Base-by-base conservation (phyloP, 768 basidiomycete species). In the Kwoniella europaea region DNA sequence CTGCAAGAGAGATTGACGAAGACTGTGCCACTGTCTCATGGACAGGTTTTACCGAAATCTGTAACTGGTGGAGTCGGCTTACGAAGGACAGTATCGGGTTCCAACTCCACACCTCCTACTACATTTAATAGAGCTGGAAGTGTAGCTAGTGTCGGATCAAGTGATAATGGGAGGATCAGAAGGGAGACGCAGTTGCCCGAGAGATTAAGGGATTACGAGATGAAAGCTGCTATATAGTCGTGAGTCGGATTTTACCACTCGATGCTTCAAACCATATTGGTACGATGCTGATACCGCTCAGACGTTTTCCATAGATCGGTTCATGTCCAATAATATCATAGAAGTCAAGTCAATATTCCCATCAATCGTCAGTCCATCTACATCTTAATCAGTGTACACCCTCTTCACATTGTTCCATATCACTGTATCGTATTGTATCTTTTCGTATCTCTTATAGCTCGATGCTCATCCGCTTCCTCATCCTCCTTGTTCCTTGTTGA, bases 161-260 rank as follows among this genome's bases (percentile, higher is more conserved):
- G 55, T 18, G 57, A 59, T n/a, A 53, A 56, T 18, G 72, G 63
- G 24, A 70, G 76, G 42, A 66, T 27, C 20, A 68, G 69, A 54
- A 67, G 76, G 56, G 76, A 77, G 67, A 71, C 71, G 2, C 68
- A 61, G 9, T 41, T 74, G 43, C 76, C 76, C 16, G 71, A 67
- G 53, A 66, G 73, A 18, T 59, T 77, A 54, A 72, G 69, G 58
- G 76, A 77, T 67, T 77, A 77, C 56, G 76, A 76, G 27, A 71
- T 69, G 22, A 70, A 65, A 24, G 43, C 68, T 16, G 59, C 42
- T 18, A 35, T 35, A 12, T 24, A 20, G 12, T 35, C 46, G 22
- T 42, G 18, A 57, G 56, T 57, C 10, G 13, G 10, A 15, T 16
- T 10, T 52, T 15, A 20, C 50, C 15, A 20, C 6, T 52, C 50